Conservation (phyloP, 371 early-diverging fungal genomes). For the Capillidium heterosporum region DNA sequence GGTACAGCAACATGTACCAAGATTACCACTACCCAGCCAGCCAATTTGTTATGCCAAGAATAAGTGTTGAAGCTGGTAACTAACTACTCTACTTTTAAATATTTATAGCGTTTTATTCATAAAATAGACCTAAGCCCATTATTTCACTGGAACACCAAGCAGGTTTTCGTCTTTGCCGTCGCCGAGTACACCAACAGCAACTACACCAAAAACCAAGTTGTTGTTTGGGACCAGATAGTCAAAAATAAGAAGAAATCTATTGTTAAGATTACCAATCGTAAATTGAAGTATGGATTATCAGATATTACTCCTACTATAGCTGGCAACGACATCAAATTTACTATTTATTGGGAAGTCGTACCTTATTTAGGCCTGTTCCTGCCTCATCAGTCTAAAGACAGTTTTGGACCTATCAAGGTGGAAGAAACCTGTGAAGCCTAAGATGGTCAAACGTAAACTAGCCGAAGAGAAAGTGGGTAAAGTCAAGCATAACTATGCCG, state of each 20-base stretch:
- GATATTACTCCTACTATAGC: constrained; percentile 22
- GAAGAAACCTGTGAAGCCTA: not conserved
- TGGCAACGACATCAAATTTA: constrained; percentile 4
- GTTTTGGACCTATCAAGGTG: not conserved
- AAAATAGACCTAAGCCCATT: constrained; percentile 53
- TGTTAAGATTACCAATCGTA: constrained; percentile 30
- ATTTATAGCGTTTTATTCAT: not conserved
- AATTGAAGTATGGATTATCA: constrained; percentile 55
- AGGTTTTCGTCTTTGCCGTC: constrained; percentile 72
- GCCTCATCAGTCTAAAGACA: not conserved
- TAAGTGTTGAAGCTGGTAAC: constrained; percentile 7
- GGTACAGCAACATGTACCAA: not conserved
- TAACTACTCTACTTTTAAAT: not conserved
- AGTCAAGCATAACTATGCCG: not conserved
- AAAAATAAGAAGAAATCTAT: constrained; percentile 41
- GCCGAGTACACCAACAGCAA: constrained; percentile 60
- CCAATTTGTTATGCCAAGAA: not conserved
- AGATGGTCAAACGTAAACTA: not conserved
- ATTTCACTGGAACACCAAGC: constrained; percentile 95
- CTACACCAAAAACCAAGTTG: constrained; percentile 55
- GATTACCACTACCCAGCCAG: not conserved
- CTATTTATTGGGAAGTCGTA: constrained; percentile 73
- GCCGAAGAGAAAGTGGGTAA: constrained; percentile 2
- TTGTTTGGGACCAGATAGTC: constrained; percentile 87
- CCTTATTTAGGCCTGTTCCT: constrained; percentile 53